Percentiles rank a stretch among this genome's conserved stretches.
Conservation (phyloP, 1,139 yeast genomes). For the Diutina neorugosa region DNA sequence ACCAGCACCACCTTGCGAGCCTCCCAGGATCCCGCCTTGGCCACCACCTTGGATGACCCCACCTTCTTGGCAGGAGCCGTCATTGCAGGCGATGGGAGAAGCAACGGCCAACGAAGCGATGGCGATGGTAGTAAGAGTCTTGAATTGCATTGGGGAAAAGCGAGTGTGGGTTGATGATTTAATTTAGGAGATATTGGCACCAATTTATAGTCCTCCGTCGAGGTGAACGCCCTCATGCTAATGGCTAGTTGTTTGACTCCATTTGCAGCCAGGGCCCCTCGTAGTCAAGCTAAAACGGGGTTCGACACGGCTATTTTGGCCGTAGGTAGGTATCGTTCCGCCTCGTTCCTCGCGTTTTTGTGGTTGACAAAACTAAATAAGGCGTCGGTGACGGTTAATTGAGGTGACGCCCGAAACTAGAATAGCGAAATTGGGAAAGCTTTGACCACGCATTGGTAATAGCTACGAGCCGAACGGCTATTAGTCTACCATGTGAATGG, state of each 20-base stretch:
- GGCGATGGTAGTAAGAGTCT: constrained; percentile 1
- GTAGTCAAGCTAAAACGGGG: not conserved
- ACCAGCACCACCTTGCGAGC: not conserved
- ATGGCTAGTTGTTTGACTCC: not conserved
- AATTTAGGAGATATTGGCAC: not conserved
- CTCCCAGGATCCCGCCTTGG: not conserved
- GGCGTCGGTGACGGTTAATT: not conserved
- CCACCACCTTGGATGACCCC: not conserved
- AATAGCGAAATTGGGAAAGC: too few relatives aligned
- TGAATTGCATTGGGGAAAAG: not conserved
- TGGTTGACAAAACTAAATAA: not conserved
- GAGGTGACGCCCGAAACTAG: not conserved
- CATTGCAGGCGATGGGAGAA: not conserved
- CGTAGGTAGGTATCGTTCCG: not conserved
- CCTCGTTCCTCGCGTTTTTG: not conserved
- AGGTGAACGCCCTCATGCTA: not conserved
- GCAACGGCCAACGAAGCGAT: constrained; percentile 3
- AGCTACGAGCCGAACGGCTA: too few relatives aligned
- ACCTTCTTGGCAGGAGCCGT: not conserved
- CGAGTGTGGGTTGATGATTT: not conserved
- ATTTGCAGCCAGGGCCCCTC: not conserved
- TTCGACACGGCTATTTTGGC: not conserved
- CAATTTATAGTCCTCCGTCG: not conserved
- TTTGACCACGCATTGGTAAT: too few relatives aligned
- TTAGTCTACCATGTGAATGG: too few relatives aligned